Conservation (phyloP, 2,329 filamentous ascomycete species). For the Penicillium sp. region DNA sequence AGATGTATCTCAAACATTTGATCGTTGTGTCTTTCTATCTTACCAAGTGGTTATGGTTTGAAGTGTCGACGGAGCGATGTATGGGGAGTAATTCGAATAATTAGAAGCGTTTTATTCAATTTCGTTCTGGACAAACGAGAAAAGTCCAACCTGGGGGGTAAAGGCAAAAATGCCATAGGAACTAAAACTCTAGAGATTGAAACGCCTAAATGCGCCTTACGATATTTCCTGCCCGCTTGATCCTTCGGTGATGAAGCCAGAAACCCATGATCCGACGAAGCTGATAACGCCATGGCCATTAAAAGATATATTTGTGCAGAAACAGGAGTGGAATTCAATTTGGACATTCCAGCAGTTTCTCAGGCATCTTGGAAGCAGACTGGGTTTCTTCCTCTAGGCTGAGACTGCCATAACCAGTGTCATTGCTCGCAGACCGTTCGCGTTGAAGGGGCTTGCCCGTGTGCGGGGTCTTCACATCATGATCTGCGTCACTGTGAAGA, state of each 20-base stretch:
- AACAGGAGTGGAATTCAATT: background rate
- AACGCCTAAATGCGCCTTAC: background rate
- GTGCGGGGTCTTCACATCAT: conserved; percentile 16
- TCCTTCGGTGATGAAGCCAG: background rate
- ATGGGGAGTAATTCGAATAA: background rate
- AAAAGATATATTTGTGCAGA: background rate
- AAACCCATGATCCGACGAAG: background rate
- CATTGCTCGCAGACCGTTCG: conserved; percentile 42
- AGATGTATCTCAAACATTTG: too few species aligned
- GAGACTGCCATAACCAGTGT: conserved; percentile 46
- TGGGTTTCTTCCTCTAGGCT: conserved; percentile 28
- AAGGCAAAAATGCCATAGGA: background rate
- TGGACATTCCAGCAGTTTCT: conserved; percentile 11
- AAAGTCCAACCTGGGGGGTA: background rate
- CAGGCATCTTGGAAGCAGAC: conserved; percentile 8
- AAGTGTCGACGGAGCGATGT: too few species aligned
- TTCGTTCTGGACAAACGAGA: background rate
- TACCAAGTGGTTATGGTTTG: too few species aligned
- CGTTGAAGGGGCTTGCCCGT: conserved; percentile 23
- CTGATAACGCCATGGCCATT: conserved; percentile 21
- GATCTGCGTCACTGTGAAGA: conserved; percentile 25
- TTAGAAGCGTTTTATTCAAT: background rate
- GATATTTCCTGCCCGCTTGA: background rate
- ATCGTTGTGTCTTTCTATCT: too few species aligned
- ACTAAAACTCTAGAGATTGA: background rate